phyloP scores from a whole-genome alignment of 345 rosid genomes.

The Cardiospermum halicacabum region DNA sequence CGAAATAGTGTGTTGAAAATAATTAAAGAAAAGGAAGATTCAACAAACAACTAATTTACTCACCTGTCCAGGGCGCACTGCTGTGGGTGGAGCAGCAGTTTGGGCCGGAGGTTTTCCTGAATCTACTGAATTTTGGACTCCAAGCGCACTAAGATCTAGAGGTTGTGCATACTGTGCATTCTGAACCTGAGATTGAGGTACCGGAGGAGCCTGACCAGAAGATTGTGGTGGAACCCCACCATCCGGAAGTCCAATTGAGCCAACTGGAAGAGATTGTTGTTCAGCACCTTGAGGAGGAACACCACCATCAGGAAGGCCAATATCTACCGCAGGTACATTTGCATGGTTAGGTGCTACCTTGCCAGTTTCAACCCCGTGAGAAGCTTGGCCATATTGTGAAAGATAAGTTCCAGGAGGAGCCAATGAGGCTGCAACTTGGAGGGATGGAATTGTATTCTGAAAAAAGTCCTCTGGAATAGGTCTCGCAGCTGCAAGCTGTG shows the following conservation, averaged over 20 bases:
- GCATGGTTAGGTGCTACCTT: slow-evolving; percentile 37
- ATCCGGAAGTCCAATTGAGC: slow-evolving; percentile 68
- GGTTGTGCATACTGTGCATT: slow-evolving; percentile 59
- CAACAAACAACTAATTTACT: slow-evolving; percentile 6
- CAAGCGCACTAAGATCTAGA: slow-evolving; percentile 91
- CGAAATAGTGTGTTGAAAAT: too few relatives aligned
- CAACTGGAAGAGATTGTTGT: slow-evolving; percentile 40
- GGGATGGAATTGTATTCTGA: slow-evolving; percentile 82
- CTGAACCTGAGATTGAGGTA: slow-evolving; percentile 40
- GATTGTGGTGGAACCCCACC: slow-evolving; percentile 85
- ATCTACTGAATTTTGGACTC: slow-evolving; percentile 59
- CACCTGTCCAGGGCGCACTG: slow-evolving; percentile 98
- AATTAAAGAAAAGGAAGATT: too few relatives aligned
- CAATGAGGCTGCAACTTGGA: slow-evolving; percentile 78
- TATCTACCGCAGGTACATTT: slow-evolving; percentile 37
- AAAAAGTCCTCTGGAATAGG: slow-evolving; percentile 98
- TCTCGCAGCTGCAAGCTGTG: slow-evolving; percentile 43
- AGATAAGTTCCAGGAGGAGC: slow-evolving; percentile 89
- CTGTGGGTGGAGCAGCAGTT: slow-evolving; percentile 49
- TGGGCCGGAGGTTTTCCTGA: slow-evolving; percentile 56
- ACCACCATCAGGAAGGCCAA: slow-evolving; percentile 79
- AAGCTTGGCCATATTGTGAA: slow-evolving; percentile 60
- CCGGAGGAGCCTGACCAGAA: slow-evolving; percentile 32
- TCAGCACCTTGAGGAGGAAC: slow-evolving; percentile 58
- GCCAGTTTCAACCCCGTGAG: slow-evolving; percentile 40